Conservation (phyloP, 805 yeast genomes). For the Candida anglica region DNA sequence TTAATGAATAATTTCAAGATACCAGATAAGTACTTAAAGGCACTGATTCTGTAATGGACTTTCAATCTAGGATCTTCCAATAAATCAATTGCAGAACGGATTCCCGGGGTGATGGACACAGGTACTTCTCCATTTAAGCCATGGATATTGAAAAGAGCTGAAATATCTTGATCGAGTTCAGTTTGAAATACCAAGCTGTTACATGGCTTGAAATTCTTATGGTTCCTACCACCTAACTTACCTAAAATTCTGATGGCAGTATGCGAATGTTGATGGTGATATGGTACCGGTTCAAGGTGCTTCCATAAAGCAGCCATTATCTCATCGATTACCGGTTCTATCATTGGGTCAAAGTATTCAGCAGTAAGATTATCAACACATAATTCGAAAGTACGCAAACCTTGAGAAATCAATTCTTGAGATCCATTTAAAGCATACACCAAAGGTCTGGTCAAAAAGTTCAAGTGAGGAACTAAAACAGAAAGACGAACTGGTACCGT, state of each 20-base stretch:
- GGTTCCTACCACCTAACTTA: constrained; percentile 92
- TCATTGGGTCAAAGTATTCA: constrained; percentile 93
- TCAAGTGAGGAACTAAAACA: constrained; percentile 88
- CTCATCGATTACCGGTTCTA: constrained; percentile 93
- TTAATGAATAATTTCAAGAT: constrained; percentile 68
- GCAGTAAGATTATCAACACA: constrained; percentile 97
- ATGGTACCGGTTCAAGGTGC: constrained; percentile 87
- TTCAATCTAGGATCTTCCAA: constrained; percentile 64
- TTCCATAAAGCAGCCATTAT: constrained; percentile 92
- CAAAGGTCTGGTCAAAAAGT: constrained; percentile 83
- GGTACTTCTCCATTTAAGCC: constrained; percentile 61
- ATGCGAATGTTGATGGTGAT: constrained; percentile 92
- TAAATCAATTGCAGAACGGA: constrained; percentile 71
- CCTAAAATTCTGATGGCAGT: constrained; percentile 91
- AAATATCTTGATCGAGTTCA: constrained; percentile 61
- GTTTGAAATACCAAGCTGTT: constrained; percentile 55
- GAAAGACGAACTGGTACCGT: constrained; percentile 95
- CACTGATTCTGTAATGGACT: constrained; percentile 67
- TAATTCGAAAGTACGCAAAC: constrained; percentile 87
- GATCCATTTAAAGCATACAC: constrained; percentile 87
- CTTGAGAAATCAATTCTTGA: constrained; percentile 91
- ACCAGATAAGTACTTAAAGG: constrained; percentile 67
- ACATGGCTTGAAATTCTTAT: constrained; percentile 78
- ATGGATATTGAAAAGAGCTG: constrained; percentile 65
- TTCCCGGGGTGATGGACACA: constrained; percentile 78